phyloP scores from a whole-genome alignment of 257 asterid species.

The Oldenlandia corymbosa region DNA sequence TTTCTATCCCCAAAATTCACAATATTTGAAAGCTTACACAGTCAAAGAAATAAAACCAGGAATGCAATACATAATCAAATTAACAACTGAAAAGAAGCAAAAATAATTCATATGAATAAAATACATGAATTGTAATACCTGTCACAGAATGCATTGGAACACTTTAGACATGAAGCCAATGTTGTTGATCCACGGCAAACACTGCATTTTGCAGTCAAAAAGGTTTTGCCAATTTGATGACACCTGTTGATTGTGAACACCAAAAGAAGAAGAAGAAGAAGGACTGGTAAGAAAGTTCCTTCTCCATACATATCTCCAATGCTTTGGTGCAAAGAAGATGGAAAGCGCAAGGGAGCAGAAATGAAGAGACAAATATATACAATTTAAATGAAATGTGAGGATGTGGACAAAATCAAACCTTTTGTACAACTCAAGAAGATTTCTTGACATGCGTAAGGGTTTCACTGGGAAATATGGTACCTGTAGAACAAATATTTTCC shows the following conservation, averaged over 20 bases:
- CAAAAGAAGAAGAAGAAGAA: constrained; percentile 7
- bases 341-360: not conserved
- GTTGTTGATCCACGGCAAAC: constrained; percentile 54
- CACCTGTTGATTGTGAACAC: constrained; percentile 43
- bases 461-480: constrained; percentile 30
- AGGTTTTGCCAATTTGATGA: constrained; percentile 50
- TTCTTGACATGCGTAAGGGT: constrained; percentile 34
- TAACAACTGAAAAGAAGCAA: not conserved
- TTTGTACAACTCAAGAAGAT: constrained; percentile 68
- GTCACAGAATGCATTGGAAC: constrained; percentile 70
- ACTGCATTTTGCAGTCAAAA: constrained; percentile 56
- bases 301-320: not conserved
- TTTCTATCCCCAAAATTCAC: no score
- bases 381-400: not conserved
- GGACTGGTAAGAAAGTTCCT: not conserved
- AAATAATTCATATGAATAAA: not conserved
- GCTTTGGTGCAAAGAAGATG: not conserved
- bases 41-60: not conserved
- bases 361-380: constrained; percentile 8
- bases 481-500: constrained; percentile 28
- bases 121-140: constrained; percentile 44
- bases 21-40: not conserved
- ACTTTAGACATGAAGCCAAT: constrained; percentile 63
- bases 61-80: not conserved
- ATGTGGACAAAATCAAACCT: constrained; percentile 43